Evolutionary conservation across 2,329 filamentous ascomycete genomes (phyloP).

Genomic region (Neonectria ditissima): DNA sequence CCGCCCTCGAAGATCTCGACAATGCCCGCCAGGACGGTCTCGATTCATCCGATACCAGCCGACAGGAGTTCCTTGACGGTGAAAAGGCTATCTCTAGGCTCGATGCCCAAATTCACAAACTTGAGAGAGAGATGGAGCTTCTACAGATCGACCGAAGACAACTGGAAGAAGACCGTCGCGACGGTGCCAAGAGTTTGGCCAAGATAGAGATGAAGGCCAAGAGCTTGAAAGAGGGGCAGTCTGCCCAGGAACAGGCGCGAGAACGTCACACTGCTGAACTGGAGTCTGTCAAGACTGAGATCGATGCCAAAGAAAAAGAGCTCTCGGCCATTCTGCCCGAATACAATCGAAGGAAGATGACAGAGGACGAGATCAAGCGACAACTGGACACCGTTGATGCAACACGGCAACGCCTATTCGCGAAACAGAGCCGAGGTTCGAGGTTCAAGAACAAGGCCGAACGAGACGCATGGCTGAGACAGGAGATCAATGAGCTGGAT

Average conservation of each 20-base stretch:
- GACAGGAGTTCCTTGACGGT: conserved; percentile 79
- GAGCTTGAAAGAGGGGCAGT: conserved; percentile 84
- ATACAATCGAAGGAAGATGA: conserved; percentile 77
- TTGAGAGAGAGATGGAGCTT: conserved; percentile 86
- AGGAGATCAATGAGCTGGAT: conserved; percentile 84
- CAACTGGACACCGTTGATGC: conserved; percentile 82
- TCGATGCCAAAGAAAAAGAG: conserved; percentile 80
- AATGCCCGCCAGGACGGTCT: conserved; percentile 83
- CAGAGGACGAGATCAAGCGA: conserved; percentile 77
- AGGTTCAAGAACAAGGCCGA: conserved; percentile 91
- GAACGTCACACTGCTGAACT: conserved; percentile 79
- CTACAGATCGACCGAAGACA: conserved; percentile 87
- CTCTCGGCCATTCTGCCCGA: conserved; percentile 80
- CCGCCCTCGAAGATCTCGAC: conserved; percentile 85
- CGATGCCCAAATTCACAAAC: conserved; percentile 81
- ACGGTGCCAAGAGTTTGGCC: conserved; percentile 81
- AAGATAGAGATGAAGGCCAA: conserved; percentile 90
- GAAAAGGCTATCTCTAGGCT: conserved; percentile 83
- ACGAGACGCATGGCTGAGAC: conserved; percentile 83
- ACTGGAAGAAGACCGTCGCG: conserved; percentile 88
- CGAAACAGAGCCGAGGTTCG: conserved; percentile 89
- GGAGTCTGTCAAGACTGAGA: conserved; percentile 77
- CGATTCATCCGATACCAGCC: conserved; percentile 85
- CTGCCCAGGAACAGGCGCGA: conserved; percentile 78
- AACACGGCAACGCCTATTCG: conserved; percentile 81